A percentile compares a stretch with the other conserved stretches of the same genome.
Conservation (phyloP, 768 basidiomycete genomes). For the Suillus tomentosus region DNA sequence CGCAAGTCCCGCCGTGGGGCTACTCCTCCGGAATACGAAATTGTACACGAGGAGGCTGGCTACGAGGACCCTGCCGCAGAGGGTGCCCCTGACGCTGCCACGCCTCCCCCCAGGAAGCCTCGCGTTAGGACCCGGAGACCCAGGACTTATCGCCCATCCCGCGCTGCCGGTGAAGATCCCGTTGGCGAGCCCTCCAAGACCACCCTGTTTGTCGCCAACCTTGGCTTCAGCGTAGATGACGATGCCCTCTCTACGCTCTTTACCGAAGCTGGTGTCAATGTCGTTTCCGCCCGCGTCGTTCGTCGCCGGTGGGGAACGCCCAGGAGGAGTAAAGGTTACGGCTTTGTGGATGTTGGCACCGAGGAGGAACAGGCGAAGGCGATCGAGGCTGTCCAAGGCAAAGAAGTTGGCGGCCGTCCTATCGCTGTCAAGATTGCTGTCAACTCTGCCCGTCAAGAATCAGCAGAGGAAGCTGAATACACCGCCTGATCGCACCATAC, state of each 20-base stretch:
- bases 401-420: conserved; percentile 80
- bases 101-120: conserved; percentile 45
- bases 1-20: conserved; percentile 55
- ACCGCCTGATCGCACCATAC: conserved; percentile 26
- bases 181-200: conserved; percentile 86
- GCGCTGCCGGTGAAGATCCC: conserved; percentile 81
- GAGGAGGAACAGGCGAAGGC: conserved; percentile 93
- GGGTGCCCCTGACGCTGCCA: conserved; percentile 37
- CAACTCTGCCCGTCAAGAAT: conserved; percentile 67
- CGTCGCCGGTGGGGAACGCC: conserved; percentile 81
- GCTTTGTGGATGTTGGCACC: conserved; percentile 92
- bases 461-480: conserved; percentile 29
- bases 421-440: conserved; percentile 97
- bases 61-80: conserved; percentile 39
- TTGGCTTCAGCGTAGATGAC: conserved; percentile 92
- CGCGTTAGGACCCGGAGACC: conserved; percentile 52
- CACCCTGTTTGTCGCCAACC: conserved; percentile 96
- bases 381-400: conserved; percentile 82
- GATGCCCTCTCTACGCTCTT: conserved; percentile 79
- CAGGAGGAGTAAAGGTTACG: conserved; percentile 93
- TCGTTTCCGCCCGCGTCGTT: conserved; percentile 88
- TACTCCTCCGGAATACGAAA: conserved; percentile 37
- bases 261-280: conserved; percentile 80
- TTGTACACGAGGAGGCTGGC: conserved; percentile 26
- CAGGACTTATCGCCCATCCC: conserved; percentile 57